Evolutionary conservation across 495 filamentous ascomycete genomes (phyloP).

Genomic region (Penicillium mononematosum): DNA sequence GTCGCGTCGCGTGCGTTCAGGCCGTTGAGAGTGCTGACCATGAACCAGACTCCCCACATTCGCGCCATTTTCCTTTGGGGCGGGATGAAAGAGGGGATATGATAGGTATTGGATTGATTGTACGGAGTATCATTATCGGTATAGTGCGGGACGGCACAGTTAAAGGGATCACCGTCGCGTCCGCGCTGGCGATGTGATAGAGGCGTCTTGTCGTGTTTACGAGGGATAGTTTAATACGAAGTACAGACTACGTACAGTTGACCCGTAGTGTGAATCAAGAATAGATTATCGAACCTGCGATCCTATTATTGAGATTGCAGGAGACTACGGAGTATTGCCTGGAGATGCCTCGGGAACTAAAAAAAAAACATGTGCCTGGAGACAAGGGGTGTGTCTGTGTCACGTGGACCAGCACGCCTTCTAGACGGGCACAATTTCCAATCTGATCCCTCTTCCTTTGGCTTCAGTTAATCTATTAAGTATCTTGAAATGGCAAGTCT

Average conservation of each 20-base stretch:
- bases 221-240: neutral
- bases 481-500: neutral
- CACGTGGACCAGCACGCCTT: conserved; percentile 1
- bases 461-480: conserved; percentile 1
- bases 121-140: neutral
- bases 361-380: no score
- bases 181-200: conserved; percentile 11
- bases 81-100: conserved; percentile 15
- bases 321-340: neutral
- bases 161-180: conserved; percentile 12
- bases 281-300: neutral
- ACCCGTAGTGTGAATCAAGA: neutral
- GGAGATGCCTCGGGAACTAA: neutral
- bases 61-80: conserved; percentile 9
- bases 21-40: conserved; percentile 3
- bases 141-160: conserved; percentile 12
- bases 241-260: neutral
- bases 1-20: neutral
- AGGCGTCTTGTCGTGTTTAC: conserved; percentile 1
- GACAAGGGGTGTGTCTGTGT: neutral
- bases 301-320: conserved; percentile 4
- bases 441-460: neutral
- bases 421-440: neutral
- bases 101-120: conserved; percentile 15
- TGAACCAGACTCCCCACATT: conserved; percentile 5